Percentiles rank a stretch among this genome's conserved stretches.
These are phyloP conservation scores for Periconia sp. DNA, from an alignment of 2,329 filamentous ascomycete species.

Conservation along the genomic window DNA sequence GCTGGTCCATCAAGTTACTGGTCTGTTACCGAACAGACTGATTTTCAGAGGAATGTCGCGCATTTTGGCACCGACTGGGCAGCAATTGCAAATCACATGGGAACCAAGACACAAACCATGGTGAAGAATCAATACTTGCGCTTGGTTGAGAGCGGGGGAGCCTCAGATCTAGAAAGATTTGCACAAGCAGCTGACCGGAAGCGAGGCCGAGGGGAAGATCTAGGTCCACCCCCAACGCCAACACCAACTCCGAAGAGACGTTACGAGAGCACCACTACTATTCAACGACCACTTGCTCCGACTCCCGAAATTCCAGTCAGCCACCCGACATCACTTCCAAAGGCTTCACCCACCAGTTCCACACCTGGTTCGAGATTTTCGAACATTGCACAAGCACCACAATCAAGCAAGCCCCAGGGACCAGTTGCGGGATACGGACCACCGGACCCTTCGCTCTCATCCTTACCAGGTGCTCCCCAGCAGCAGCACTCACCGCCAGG, in stretches of 20 bases:
- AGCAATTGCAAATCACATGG: conserved; percentile 78
- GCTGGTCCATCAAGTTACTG: conserved; percentile 80
- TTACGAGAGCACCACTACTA: conserved; percentile 50
- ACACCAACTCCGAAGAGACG: conserved; percentile 55
- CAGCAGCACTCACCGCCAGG: conserved; percentile 34
- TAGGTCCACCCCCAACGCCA: conserved; percentile 56
- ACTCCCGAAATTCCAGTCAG: conserved; percentile 49
- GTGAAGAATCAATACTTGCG: conserved; percentile 61
- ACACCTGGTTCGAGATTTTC: conserved; percentile 34
- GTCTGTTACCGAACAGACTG: conserved; percentile 81
- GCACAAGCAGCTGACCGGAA: conserved; percentile 51
- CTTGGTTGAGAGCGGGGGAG: conserved; percentile 50
- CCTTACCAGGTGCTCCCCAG: conserved; percentile 15
- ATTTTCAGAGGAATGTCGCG: conserved; percentile 74
- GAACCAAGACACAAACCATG: conserved; percentile 86
- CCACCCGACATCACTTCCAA: conserved; percentile 35
- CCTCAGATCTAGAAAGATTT: conserved; percentile 48
- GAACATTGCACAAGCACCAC: conserved; percentile 40
- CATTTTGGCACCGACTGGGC: conserved; percentile 82
- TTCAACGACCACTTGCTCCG: conserved; percentile 52
- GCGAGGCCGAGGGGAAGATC: conserved; percentile 51
- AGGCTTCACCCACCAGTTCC: conserved; percentile 45
- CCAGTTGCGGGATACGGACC: conserved; percentile 27
- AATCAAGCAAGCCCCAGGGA: conserved; percentile 33
- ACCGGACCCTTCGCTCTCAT: conserved; percentile 33